Percentiles rank a stretch among this genome's conserved stretches.
These are phyloP conservation scores for Pleomassaria siparia DNA, from an alignment of 2,329 filamentous ascomycete species.

Conservation along the genomic window DNA sequence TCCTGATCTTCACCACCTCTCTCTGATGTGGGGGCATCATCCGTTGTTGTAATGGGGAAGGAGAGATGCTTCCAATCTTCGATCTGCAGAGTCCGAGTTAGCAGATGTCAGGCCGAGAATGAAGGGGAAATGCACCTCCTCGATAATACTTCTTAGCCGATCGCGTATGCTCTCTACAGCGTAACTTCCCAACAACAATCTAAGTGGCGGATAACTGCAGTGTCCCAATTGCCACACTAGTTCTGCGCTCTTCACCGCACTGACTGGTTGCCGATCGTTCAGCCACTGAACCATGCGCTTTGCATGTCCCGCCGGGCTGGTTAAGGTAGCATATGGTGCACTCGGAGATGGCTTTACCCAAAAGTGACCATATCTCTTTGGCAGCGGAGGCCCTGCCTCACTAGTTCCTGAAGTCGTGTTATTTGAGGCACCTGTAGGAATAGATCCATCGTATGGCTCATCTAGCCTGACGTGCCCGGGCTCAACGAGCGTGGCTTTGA, in stretches of 20 bases:
- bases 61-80: conserved; percentile 91
- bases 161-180: conserved; percentile 96
- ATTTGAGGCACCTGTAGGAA: conserved; percentile 11
- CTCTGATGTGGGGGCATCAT: conserved; percentile 19
- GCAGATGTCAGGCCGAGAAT: not conserved
- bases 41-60: conserved; percentile 51
- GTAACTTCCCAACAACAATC: conserved; percentile 86
- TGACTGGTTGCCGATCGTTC: conserved; percentile 87
- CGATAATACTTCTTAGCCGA: conserved; percentile 83
- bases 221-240: conserved; percentile 92
- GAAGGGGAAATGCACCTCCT: conserved; percentile 64
- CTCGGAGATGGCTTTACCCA: conserved; percentile 78
- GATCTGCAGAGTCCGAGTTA: conserved; percentile 21
- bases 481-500: conserved; percentile 91
- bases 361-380: conserved; percentile 89
- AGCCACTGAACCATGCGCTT: conserved; percentile 93
- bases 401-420: conserved; percentile 43
- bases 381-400: conserved; percentile 38
- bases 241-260: conserved; percentile 89
- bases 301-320: conserved; percentile 83
- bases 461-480: conserved; percentile 86
- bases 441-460: conserved; percentile 64
- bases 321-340: conserved; percentile 75
- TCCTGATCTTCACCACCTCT: conserved; percentile 17
- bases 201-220: conserved; percentile 87